Evolutionary conservation across 1,284 basidiomycete species (phyloP).

Genomic region (Naganishia sp.): DNA sequence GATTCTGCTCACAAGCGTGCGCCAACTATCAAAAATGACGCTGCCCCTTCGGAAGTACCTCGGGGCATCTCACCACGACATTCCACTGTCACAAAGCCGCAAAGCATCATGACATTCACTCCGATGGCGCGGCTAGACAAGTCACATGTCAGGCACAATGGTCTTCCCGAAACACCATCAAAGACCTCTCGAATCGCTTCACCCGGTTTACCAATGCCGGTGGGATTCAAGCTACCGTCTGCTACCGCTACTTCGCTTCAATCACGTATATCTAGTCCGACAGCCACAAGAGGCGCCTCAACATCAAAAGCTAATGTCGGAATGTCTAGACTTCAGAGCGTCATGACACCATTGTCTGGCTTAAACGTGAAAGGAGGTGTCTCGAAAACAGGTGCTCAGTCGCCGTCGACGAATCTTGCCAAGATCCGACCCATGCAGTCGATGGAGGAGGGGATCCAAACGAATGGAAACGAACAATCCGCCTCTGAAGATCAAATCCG

Average conservation of each 20-base stretch:
- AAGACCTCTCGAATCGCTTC: constrained; percentile 3
- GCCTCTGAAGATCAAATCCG: not conserved
- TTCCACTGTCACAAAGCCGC: not conserved
- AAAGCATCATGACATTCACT: constrained; percentile 23
- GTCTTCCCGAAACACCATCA: constrained; percentile 8
- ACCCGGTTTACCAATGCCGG: constrained; percentile 3
- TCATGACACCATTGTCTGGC: constrained; percentile 10
- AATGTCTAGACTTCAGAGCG: not conserved
- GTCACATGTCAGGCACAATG: not conserved
- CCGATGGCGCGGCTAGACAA: constrained; percentile 3
- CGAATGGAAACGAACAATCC: too few relatives aligned
- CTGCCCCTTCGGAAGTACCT: too few relatives aligned
- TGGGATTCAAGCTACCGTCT: not conserved
- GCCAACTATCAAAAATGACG: not conserved
- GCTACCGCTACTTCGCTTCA: not conserved
- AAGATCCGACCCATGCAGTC: not conserved
- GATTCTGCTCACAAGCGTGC: not conserved
- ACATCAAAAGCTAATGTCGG: not conserved
- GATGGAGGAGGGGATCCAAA: not conserved
- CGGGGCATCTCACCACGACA: not conserved
- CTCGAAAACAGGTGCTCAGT: not conserved
- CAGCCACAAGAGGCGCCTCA: too few relatives aligned
- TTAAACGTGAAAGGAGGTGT: constrained; percentile 3
- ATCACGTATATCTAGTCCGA: too few relatives aligned
- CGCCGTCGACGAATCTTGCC: not conserved